phyloP scores from a whole-genome alignment of 2,329 filamentous ascomycete species.

The Apiospora kogelbergensis region DNA sequence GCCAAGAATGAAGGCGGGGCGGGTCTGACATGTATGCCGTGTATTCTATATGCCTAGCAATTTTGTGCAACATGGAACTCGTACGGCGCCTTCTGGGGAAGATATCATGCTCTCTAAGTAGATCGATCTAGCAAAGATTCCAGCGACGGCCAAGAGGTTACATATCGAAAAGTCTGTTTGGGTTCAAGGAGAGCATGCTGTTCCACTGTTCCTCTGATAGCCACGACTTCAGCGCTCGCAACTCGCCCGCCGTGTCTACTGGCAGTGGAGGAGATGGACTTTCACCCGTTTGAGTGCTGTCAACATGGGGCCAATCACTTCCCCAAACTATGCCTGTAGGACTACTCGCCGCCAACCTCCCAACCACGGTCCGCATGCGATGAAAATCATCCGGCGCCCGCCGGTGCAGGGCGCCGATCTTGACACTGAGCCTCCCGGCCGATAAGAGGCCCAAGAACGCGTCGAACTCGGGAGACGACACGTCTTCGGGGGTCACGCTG shows the following conservation, averaged over 20 bases:
- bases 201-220: conserved; percentile 1
- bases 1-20: too few species aligned
- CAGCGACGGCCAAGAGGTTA: too few species aligned
- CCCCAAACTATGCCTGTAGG: neutral
- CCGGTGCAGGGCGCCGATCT: neutral
- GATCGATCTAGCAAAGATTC: too few species aligned
- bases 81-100: too few species aligned
- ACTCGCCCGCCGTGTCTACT: neutral
- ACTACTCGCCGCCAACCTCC: neutral
- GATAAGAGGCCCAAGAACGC: neutral
- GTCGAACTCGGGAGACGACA: neutral
- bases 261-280: neutral
- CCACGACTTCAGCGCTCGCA: neutral
- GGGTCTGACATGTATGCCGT: too few species aligned
- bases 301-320: conserved; percentile 5
- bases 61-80: too few species aligned
- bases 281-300: neutral
- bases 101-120: too few species aligned
- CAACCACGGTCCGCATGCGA: neutral
- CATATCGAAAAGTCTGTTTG: neutral
- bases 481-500: neutral
- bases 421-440: neutral
- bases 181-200: neutral
- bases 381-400: neutral
- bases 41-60: too few species aligned